Base-by-base conservation (phyloP, 306 rosid genomes). In the Senna tora region DNA sequence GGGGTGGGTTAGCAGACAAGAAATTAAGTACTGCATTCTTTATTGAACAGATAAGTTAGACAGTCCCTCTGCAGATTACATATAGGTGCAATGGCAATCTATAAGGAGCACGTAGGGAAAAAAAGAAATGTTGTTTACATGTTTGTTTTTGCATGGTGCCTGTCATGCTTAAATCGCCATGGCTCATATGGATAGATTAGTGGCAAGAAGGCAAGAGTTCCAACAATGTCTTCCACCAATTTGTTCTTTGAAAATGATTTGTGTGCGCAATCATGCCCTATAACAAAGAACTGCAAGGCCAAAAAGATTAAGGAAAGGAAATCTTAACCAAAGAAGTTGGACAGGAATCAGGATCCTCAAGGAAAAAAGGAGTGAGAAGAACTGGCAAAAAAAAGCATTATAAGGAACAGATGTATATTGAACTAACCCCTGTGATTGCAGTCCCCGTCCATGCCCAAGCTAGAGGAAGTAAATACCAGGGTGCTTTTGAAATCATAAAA, bases 401-500 rank as follows among this genome's bases (percentile, higher is more conserved):
- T 36, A 59, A 28, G 30, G 39, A 53, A 74, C 72, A 75, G 21
- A 72, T 53, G 55, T n/a, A 42, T 49, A 52, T 8, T 47, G 82
- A 78, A 87, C 97, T 77, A 73, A 89, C 99, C 97, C 99, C 99
- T 20, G 97, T 94, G 75, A 86, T 9, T 57, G 97, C 99, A 82
- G 97, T 94, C 54, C 99, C 99, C 1, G 97, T 94, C 97, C 97
- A 94, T 17, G 93, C 99, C 99, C 99, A 94, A 70, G 99, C 99
- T 74, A 94, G 78, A 80, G 99, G 97, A 78, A 94, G 99, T 50
- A 94, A 85, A 84, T 94, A 94, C 97, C 95, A 94, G 32, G 96
- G 99, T 74, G 95, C 83, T 85, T 94, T 94, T 41, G 96, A 73
- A 82, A 94, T 91, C 91, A 91, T 75, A 58, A 70, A 75, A 60